phyloP scores from a whole-genome alignment of 805 yeast species.

The Candida krabiensis region DNA sequence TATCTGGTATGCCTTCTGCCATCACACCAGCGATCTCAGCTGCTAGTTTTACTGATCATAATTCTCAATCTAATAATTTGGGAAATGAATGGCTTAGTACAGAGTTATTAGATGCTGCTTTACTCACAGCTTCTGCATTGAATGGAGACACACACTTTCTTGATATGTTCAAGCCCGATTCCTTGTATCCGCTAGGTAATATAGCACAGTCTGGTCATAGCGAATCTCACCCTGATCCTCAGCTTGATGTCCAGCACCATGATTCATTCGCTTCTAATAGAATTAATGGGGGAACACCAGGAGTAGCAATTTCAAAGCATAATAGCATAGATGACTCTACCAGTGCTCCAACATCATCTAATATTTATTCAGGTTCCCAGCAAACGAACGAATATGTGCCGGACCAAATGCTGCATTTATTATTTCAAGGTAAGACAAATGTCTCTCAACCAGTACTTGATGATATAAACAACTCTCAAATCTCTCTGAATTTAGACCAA shows the following conservation, averaged over 20 bases:
- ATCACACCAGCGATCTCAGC: slow-evolving; percentile 3
- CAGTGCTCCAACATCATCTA: too few species aligned
- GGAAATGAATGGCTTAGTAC: slow-evolving; percentile 71
- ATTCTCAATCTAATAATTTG: slow-evolving; percentile 14
- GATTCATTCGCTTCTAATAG: too few species aligned
- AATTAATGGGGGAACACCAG: too few species aligned
- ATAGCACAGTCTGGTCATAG: neutral
- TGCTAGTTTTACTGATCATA: neutral
- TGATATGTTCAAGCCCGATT: slow-evolving; percentile 45
- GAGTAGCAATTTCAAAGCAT: too few species aligned
- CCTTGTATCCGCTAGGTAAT: slow-evolving; percentile 14
- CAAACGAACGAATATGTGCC: slow-evolving; percentile 30
- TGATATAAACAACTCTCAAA: neutral
- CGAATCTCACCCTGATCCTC: too few species aligned
- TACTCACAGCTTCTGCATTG: slow-evolving; percentile 70
- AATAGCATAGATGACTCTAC: too few species aligned
- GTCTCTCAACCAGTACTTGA: slow-evolving; percentile 4
- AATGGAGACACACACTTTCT: slow-evolving; percentile 59
- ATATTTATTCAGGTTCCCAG: too few species aligned
- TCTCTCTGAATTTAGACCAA: neutral
- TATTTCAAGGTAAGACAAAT: slow-evolving; percentile 47
- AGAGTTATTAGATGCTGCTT: slow-evolving; percentile 69
- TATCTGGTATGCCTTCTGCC: neutral
- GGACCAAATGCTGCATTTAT: slow-evolving; percentile 49
- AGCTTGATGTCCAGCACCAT: neutral